These are phyloP conservation scores for Perkinsus marinus DNA, from an alignment of 169 alveolate genomes.

Conservation along the genomic window DNA sequence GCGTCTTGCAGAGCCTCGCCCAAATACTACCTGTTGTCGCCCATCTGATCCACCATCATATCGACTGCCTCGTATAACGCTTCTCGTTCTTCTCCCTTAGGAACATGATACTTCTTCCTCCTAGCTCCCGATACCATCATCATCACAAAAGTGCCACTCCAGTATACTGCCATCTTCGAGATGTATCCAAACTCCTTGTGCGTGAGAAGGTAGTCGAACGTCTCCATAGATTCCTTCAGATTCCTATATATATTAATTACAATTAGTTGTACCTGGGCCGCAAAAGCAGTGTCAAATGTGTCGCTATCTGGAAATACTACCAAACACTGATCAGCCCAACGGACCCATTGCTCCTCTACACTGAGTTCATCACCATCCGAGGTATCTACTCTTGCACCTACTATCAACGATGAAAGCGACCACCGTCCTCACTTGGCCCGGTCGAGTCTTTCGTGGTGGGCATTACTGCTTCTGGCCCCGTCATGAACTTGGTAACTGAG, in stretches of 20 bases:
- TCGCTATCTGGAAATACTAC: background rate
- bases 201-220: constrained; percentile 8
- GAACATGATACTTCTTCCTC: background rate
- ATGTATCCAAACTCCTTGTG: constrained; percentile 1
- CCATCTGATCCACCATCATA: background rate
- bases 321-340: constrained; percentile 4
- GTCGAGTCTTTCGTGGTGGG: background rate
- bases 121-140: constrained; percentile 1
- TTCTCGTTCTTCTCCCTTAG: background rate
- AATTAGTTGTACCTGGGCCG: constrained; percentile 5
- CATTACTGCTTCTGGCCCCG: background rate
- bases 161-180: background rate
- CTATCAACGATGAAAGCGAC: background rate
- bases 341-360: background rate
- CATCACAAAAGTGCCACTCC: constrained; percentile 6
- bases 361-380: background rate
- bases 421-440: background rate
- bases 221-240: constrained; percentile 11
- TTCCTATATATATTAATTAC: constrained; percentile 10
- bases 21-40: background rate
- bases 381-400: background rate
- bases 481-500: background rate
- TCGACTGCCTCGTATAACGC: background rate
- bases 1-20: background rate
- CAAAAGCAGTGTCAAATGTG: background rate